Conservation (phyloP, 2,329 filamentous ascomycete species). For the Helotiales sp. region DNA sequence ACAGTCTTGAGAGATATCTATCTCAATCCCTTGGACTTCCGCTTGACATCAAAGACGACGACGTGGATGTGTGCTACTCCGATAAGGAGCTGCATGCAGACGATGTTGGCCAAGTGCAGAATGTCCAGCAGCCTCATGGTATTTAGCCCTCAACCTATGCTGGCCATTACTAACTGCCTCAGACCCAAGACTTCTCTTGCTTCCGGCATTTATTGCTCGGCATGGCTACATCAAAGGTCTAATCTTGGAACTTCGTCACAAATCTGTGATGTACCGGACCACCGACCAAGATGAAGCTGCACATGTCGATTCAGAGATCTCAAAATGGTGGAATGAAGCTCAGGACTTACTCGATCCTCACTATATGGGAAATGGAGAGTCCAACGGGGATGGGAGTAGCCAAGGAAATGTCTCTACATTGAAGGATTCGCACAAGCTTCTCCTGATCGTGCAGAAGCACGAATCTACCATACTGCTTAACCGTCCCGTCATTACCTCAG, state of each 20-base stretch:
- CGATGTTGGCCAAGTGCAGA: background rate
- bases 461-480: conserved; percentile 54
- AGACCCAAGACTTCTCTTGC: conserved; percentile 32
- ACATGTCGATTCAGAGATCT: conserved; percentile 49
- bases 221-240: conserved; percentile 51
- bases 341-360: conserved; percentile 49
- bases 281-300: conserved; percentile 46
- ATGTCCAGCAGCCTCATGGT: background rate
- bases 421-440: conserved; percentile 43
- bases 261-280: conserved; percentile 48
- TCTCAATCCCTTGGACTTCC: conserved; percentile 62
- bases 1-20: conserved; percentile 58
- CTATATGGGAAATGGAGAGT: conserved; percentile 8
- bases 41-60: conserved; percentile 59
- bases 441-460: conserved; percentile 49
- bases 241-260: conserved; percentile 54
- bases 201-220: conserved; percentile 46
- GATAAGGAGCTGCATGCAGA: conserved; percentile 40
- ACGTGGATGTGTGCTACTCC: conserved; percentile 62
- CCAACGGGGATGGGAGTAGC: background rate
- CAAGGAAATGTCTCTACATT: conserved; percentile 20
- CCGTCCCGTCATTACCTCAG: conserved; percentile 49
- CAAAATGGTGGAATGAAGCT: conserved; percentile 54
- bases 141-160: background rate
- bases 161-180: conserved; percentile 14